Percentiles rank a stretch among this genome's conserved stretches.
Conservation (phyloP, 257 asterid species). For the Solanum bulbocastanum region DNA sequence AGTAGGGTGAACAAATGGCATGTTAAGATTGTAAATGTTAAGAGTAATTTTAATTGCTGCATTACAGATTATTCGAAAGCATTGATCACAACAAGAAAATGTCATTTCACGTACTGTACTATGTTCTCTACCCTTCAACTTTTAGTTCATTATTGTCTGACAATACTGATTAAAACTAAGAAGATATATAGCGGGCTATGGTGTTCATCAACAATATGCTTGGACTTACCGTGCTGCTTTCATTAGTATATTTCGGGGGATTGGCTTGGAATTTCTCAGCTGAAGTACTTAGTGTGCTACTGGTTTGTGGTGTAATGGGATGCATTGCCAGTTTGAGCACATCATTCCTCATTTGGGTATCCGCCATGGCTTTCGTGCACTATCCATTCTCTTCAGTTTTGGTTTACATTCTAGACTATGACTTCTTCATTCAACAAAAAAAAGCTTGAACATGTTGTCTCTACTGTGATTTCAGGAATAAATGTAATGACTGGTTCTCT, state of each 20-base stretch:
- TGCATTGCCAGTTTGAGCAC: slow-evolving; percentile 11
- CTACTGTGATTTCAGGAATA: background rate
- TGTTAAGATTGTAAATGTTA: no score
- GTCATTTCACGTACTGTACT: slow-evolving; percentile 12
- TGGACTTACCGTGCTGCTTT: slow-evolving; percentile 27
- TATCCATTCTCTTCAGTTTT: slow-evolving; percentile 40
- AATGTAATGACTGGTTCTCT: background rate
- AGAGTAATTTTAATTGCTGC: background rate
- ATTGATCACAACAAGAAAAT: slow-evolving; percentile 32
- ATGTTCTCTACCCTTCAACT: background rate
- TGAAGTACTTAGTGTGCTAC: no score
- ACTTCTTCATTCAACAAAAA: background rate
- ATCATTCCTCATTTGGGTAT: slow-evolving; percentile 31
- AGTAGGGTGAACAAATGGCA: background rate
- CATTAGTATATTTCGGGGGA: no score
- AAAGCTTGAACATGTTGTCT: background rate
- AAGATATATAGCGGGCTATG: slow-evolving; percentile 40
- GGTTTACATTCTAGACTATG: slow-evolving; percentile 21
- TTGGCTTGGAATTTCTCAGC: no score
- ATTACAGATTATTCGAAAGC: slow-evolving; percentile 34
- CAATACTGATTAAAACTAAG: background rate
- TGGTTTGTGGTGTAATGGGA: no score
- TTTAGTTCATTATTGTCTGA: background rate
- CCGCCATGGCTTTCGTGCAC: slow-evolving; percentile 29
- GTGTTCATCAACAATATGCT: slow-evolving; percentile 44